Conservation (phyloP, 768 basidiomycete genomes). For the Sutorius australiensis region DNA sequence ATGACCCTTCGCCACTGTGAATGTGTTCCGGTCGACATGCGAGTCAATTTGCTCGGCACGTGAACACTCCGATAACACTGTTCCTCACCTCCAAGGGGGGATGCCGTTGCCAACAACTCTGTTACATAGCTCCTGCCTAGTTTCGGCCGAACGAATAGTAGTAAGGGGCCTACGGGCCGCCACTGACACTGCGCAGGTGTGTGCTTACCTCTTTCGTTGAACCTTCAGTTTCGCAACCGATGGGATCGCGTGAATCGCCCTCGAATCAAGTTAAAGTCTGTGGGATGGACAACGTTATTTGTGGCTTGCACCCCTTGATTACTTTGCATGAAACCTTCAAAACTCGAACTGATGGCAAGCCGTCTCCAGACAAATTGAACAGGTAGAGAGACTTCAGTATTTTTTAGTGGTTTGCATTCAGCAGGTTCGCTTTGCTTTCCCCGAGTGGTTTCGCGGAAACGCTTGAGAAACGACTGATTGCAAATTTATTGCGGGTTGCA, state of each 20-base stretch:
- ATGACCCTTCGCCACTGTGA: neutral
- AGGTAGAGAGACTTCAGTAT: neutral
- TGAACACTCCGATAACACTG: neutral
- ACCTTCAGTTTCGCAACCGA: neutral
- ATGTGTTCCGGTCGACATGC: neutral
- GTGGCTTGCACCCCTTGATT: neutral
- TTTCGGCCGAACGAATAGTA: neutral
- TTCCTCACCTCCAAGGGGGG: neutral
- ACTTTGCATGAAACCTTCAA: no score
- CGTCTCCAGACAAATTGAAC: no score
- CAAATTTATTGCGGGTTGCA: neutral
- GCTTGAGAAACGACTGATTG: no score
- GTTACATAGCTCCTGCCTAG: neutral
- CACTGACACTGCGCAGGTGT: neutral
- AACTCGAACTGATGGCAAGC: no score
- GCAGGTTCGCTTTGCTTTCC: no score
- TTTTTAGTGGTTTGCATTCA: no score
- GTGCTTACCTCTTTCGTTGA: neutral
- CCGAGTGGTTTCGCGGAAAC: no score
- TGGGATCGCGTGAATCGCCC: neutral
- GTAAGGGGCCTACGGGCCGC: neutral
- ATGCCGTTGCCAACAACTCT: neutral
- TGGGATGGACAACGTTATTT: neutral
- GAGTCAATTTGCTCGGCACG: neutral
- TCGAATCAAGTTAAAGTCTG: neutral